Evolutionary conservation across 108 stramenopile genomes (phyloP), one percentile per base, ranked within the genome.

Genomic region (Schizochytrium sp.): DNA sequence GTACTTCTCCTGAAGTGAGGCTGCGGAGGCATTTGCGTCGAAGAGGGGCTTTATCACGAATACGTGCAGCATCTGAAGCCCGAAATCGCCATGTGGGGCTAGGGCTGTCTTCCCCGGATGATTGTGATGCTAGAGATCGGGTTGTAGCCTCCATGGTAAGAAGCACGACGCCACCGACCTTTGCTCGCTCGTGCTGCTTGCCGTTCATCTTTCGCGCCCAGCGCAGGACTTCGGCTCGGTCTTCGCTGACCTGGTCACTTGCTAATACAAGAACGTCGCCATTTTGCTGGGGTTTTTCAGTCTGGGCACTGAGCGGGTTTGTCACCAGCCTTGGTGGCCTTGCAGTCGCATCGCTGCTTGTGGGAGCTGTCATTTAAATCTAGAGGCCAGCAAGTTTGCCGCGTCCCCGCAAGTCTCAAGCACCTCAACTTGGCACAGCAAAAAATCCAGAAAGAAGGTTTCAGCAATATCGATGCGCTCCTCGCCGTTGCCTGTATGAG

Each of bases 1-100:
- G 76, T 53, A 83, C 76, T 40, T 83, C 76, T 17, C 76, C 76
- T n/a, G 76, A 83, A n/a, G 50, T 83, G 17, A 83, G 15, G 76
- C 76, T 83, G 2, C 53, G 47, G 17, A 83, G 53, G 47, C 76
- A 83, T 50, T 83, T 69, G 2, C 64, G 64, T 7, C 64, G 40
- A 10, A 44, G 10, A 44, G 64, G 12, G 64, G 42, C 64, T 7
- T 8, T 58, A 10, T 10, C 57, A 17, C 13, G 13, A 17, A 17
- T 17, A 17, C 17, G 19, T 38, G 12, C 28, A 44, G 28, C 64
- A 8, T 69, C 64, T 38, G 19, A 28, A 44, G 64, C 19, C 28
- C 64, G 40, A 38, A 69, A 69, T 38, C 64, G 64, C 12, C 42
- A 44, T 0, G 64, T 15, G 42, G 42, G 44, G 19, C 42, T 44